Percentiles rank a stretch among this genome's conserved stretches.
Conservation (phyloP, 2,329 filamentous ascomycete genomes). For the Teratosphaeria pseudoeucalypti region DNA sequence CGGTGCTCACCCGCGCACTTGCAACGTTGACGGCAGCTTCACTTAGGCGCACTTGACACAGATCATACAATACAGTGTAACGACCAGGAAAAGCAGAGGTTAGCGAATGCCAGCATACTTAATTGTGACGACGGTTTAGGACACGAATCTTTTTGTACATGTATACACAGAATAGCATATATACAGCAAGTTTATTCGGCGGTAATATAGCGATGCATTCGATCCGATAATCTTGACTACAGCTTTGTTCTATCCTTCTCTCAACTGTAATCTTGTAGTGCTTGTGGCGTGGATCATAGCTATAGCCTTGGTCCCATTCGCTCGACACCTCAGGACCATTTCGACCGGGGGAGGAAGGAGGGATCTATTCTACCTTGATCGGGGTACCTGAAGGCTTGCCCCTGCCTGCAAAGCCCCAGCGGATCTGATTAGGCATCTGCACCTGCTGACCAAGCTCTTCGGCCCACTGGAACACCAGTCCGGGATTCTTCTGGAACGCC, state of each 20-base stretch:
- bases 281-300: neutral
- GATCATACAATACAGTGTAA: neutral
- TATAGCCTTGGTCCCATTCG: neutral
- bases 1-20: conserved; percentile 2
- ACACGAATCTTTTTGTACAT: neutral
- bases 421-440: conserved; percentile 61
- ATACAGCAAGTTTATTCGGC: neutral
- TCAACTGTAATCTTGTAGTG: neutral
- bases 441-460: conserved; percentile 61
- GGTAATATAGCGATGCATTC: neutral
- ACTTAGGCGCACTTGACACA: neutral
- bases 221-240: neutral
- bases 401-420: conserved; percentile 46
- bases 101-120: neutral
- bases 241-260: neutral
- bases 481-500: conserved; percentile 73
- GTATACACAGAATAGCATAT: neutral
- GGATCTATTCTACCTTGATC: conserved; percentile 2
- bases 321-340: neutral
- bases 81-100: neutral
- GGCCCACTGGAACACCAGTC: conserved; percentile 64
- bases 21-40: conserved; percentile 12
- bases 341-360: neutral
- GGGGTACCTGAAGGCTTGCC: conserved; percentile 25
- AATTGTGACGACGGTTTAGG: neutral